These are phyloP conservation scores for Mimosa bimucronata DNA, from an alignment of 306 rosid species.

Conservation along the genomic window DNA sequence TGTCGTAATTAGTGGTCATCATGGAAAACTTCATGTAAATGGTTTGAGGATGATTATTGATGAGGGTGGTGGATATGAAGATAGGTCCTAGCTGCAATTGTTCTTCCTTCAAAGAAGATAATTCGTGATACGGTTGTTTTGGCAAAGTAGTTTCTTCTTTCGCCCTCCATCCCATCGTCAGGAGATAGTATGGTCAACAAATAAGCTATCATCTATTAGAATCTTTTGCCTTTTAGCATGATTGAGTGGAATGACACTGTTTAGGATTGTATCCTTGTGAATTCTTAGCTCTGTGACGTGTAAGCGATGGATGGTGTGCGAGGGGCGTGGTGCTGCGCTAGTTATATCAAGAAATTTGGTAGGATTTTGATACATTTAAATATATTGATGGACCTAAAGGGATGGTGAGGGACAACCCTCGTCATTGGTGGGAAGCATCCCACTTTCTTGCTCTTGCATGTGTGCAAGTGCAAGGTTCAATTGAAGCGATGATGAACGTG, in stretches of 20 bases:
- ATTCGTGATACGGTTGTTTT: conserved; percentile 65
- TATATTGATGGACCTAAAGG: neutral
- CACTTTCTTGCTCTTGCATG: neutral
- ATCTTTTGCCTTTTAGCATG: neutral
- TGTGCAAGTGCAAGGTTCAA: neutral
- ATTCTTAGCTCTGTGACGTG: neutral
- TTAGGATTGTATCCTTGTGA: neutral
- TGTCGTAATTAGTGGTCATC: conserved; percentile 86
- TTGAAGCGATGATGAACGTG: neutral
- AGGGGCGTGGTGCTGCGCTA: neutral
- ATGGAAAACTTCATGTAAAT: conserved; percentile 74
- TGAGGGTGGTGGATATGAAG: conserved; percentile 69
- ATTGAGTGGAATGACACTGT: neutral
- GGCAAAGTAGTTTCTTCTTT: conserved; percentile 44
- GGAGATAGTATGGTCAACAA: conserved; percentile 1
- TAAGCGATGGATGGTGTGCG: neutral
- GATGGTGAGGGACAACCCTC: neutral
- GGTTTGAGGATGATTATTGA: conserved; percentile 80
- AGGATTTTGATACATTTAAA: neutral
- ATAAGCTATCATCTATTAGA: conserved; percentile 2
- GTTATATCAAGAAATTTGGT: neutral
- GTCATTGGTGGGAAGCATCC: neutral
- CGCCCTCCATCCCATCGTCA: neutral
- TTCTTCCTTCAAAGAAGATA: conserved; percentile 76
- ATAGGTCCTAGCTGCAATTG: conserved; percentile 79